Evolutionary conservation across 2,329 filamentous ascomycete species (phyloP), one percentile per base, ranked within the genome.

Genomic region (Basipetospora chlamydospora): DNA sequence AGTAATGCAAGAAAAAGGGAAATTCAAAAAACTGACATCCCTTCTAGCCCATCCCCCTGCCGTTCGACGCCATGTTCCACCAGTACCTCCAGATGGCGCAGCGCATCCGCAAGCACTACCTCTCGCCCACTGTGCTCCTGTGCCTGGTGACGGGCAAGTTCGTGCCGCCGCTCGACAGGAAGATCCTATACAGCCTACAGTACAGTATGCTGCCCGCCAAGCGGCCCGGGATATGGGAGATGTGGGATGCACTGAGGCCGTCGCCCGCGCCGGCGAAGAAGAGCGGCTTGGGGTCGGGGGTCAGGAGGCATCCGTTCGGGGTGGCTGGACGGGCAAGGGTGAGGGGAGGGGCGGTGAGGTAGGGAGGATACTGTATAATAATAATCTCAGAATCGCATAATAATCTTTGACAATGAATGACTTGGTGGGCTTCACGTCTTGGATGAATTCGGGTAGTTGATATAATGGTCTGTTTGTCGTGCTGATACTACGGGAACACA

Each of bases 61-160:
- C 83, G 3, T 82, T 96, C 46, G 73, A 78, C n/a, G 83, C 82
- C 48, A 96, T 96, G 75, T 96, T 98, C 57, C 75, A 92, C 42
- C 87, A 96, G 50, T 98, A 98, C 59, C 94, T 92, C 52, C 86
- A 95, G 55, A 84, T 98, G 49, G 86, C 81, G 20, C 76, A 83
- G 43, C 84, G 90, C 33, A 84, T 98, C 43, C 79, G 85, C 39
- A 94, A 93, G 55, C 90, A 98, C 59, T 98, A 98, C 55, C 68
- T 96, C 29, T 88, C 86, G 0, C 85, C 85, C 0, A 73, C 78
- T 11, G 92, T 98, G 15, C 72, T 96, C 33, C 67, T 94, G 26
- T 90, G 85, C 48, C 76, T 98, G 2, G 65, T 87, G 17, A 93
- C 85, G 0, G 90, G 90, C 40, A 82, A 81, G 42, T 95, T 95